Percentiles rank a stretch among this genome's conserved stretches.
Evolutionary conservation across 805 yeast species (phyloP).

Genomic region (Lipomyces oligophaga): DNA sequence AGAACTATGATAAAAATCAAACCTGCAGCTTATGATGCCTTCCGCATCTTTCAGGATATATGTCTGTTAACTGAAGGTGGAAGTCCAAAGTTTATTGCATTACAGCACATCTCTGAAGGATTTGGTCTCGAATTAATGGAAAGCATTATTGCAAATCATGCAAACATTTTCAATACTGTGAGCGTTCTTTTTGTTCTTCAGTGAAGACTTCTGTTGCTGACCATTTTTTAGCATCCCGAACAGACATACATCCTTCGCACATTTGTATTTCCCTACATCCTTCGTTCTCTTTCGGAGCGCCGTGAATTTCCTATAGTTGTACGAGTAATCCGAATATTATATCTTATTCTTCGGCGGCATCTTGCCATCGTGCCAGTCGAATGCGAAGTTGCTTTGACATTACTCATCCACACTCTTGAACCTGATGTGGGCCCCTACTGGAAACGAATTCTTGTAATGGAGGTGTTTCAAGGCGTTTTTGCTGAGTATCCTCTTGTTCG

Average conservation of each 20-base stretch:
- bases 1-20: conserved; percentile 14
- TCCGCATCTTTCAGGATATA: conserved; percentile 64
- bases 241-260: conserved; percentile 62
- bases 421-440: conserved; percentile 58
- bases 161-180: conserved; percentile 45
- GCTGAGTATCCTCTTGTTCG: conserved; percentile 52
- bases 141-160: conserved; percentile 65
- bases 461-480: conserved; percentile 60
- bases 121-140: conserved; percentile 82
- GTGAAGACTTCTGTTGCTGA: conserved; percentile 2
- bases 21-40: conserved; percentile 63
- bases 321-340: conserved; percentile 69
- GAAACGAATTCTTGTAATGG: conserved; percentile 73
- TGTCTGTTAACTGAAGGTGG: conserved; percentile 63
- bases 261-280: conserved; percentile 68
- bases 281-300: conserved; percentile 58
- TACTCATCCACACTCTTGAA: conserved; percentile 68
- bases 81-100: conserved; percentile 51
- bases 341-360: conserved; percentile 58
- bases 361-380: conserved; percentile 65
- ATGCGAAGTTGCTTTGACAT: conserved; percentile 72
- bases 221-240: conserved; percentile 48
- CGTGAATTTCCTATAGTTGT: conserved; percentile 66
- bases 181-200: neutral
- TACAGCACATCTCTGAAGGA: conserved; percentile 53